Evolutionary conservation across 2,329 filamentous ascomycete genomes (phyloP), one percentile per base, ranked within the genome.

Genomic region (Colletotrichum musicola): DNA sequence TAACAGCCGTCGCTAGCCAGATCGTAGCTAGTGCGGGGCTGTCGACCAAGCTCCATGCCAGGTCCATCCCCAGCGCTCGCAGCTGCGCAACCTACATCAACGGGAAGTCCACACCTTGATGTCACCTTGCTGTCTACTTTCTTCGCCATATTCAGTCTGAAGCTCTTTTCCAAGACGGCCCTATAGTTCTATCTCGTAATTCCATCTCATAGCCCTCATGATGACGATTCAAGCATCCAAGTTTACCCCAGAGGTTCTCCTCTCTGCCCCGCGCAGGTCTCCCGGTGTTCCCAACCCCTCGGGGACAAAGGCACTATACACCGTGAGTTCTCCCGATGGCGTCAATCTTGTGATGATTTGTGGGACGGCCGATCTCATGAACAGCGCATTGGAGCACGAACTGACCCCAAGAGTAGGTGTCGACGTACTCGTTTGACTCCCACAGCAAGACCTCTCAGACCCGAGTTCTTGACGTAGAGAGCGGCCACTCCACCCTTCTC

Each of bases 361-460:
- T 14, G 4, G 38, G 12, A 40, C 51, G 4, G 38, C 3, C 2
- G 46, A 13, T 7, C 10, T 18, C 4, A 49, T 62, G 35, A 40
- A 50, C 42, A 18, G 27, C 38, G 50, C 22, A 13, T 25, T 27
- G 38, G 49, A 35, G 30, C 57, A 20, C 14, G 16, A 4, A 20
- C 47, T 69, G 57, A 71, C 60, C 6, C 61, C 77, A 90, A 78
- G 30, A 35, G 83, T 77, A 90, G 78, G 83, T 90, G 16, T 93
- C 92, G 0, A 89, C 90, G 1, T 97, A 97, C 79, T 95, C 90
- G 5, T 97, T 97, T 78, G 85, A 92, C 46, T 85, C 88, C 0
- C 93, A 97, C 76, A 84, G 85, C 54, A 92, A 91, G 76, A 87
- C 85, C 5, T 85, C 83, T 68, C 90, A 94, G 81, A 90, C 92